Evolutionary conservation across 805 yeast species (phyloP), one percentile per base, ranked within the genome.

Genomic region (Diddensiella santjacobensis): DNA sequence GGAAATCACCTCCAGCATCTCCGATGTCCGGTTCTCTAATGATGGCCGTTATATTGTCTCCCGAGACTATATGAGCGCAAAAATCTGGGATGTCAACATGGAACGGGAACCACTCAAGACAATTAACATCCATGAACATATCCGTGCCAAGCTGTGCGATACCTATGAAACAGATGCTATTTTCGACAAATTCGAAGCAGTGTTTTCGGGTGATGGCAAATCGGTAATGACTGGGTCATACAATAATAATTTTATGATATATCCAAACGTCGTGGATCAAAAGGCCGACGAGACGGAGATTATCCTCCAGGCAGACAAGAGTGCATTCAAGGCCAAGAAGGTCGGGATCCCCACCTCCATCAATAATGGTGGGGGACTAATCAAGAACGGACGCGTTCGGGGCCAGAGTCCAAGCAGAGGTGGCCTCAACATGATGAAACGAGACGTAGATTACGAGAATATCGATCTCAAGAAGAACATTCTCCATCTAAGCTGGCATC

Each of bases 141-240:
- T 93, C 62, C 81, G 96, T 59, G 96, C 89, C 62, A 77, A 91
- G 63, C 73, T 93, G 62, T 91, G 98, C 71, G 97, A 95, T 67
- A 89, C 98, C 40, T 93, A 95, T 72, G 99, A 93, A 68, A 90
- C 89, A 66, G 99, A 93, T 71, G 96, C 98, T 40, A 93, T 93
- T 49, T 93, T 93, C 71, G 99, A 93, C 73, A 95, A 93, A 74
- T 93, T 93, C 68, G 99, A 93, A 74, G 96, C 90, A 53, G 93
- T 83, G 58, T 89, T 93, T 63, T 79, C 89, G 58, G 99, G 98
- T 33, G 97, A 95, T 70, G 86, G 87, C 61, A 80, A 82, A 63
- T 81, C 89, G 51, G 82, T 93, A 51, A 87, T 93, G 91, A 90
- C 99, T 11, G 99, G 99, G 46, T 85, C 96, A 36, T 93, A 93